phyloP scores from a whole-genome alignment of 2,329 filamentous ascomycete species.

The Colletotrichum spinosum region DNA sequence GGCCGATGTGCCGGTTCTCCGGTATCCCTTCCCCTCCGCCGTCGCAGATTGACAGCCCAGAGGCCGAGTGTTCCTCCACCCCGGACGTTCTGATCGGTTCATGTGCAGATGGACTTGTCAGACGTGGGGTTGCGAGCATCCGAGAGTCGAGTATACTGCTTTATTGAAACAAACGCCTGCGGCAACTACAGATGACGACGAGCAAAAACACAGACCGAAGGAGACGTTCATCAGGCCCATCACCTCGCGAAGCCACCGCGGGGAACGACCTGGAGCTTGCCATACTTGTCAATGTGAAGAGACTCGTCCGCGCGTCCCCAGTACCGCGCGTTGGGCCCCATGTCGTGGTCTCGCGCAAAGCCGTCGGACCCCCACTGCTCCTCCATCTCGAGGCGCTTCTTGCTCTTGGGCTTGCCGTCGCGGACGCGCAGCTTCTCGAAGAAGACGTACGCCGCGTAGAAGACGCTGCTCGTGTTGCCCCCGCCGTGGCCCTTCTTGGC shows the following conservation, averaged over 20 bases:
- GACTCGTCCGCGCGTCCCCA: conserved; percentile 15
- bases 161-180: no score
- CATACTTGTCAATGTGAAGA: conserved; percentile 39
- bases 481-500: conserved; percentile 58
- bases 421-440: conserved; percentile 69
- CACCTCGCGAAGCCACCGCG: background rate
- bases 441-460: conserved; percentile 67
- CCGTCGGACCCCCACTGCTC: conserved; percentile 42
- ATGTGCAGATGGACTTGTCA: background rate
- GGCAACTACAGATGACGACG: no score
- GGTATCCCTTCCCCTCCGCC: conserved; percentile 13
- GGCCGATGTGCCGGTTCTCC: conserved; percentile 16
- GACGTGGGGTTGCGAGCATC: no score
- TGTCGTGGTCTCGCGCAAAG: conserved; percentile 38
- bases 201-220: no score
- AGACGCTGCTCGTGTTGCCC: conserved; percentile 61
- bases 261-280: conserved; percentile 9
- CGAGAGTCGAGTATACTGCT: no score
- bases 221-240: no score
- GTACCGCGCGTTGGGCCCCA: background rate
- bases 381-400: conserved; percentile 65
- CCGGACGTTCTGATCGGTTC: conserved; percentile 9
- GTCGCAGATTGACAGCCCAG: conserved; percentile 25
- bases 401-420: conserved; percentile 62
- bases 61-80: conserved; percentile 18